A percentile compares a stretch with the other conserved stretches of the same genome.
Conservation (phyloP, 75 land plant species). For the Chamaecyparis obtusa region DNA sequence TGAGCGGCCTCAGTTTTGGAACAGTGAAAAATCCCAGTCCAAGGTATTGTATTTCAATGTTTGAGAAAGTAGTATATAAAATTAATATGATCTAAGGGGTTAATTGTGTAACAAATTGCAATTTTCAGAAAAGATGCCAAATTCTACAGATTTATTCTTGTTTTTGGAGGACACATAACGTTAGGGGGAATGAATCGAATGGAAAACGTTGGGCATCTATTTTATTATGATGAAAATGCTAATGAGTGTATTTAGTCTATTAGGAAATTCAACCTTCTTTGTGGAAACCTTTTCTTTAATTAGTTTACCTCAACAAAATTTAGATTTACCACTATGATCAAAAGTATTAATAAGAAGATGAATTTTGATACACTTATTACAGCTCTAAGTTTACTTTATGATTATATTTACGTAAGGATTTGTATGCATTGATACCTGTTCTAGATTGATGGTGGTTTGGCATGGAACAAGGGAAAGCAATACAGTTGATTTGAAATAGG, state of each 20-base stretch:
- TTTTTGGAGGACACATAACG: not conserved
- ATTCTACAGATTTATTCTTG: not conserved
- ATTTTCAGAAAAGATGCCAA: constrained; percentile 16
- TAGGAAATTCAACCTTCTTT: not conserved
- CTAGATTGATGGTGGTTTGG: constrained; percentile 76
- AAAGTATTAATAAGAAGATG: not conserved
- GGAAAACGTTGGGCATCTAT: not conserved
- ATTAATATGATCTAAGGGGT: not conserved
- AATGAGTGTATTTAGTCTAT: not conserved
- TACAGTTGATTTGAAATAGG: not conserved
- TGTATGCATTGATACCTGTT: constrained; percentile 56
- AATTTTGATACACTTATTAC: constrained; percentile 23
- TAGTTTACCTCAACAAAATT: not conserved
- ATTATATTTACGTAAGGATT: too few species aligned
- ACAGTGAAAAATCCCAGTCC: not conserved
- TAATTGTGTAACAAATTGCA: not conserved
- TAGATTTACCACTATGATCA: not conserved
- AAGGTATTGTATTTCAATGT: not conserved
- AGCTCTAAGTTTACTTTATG: too few species aligned
- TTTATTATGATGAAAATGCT: not conserved
- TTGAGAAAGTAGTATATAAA: not conserved
- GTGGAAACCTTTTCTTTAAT: not conserved
- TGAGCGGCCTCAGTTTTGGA: too few species aligned
- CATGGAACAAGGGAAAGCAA: constrained; percentile 62
- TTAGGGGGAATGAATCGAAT: not conserved